A percentile compares a stretch with the other conserved stretches of the same genome.
These are phyloP conservation scores for Pascua guehoae DNA, from an alignment of 1,284 basidiomycete species.

Conservation along the genomic window DNA sequence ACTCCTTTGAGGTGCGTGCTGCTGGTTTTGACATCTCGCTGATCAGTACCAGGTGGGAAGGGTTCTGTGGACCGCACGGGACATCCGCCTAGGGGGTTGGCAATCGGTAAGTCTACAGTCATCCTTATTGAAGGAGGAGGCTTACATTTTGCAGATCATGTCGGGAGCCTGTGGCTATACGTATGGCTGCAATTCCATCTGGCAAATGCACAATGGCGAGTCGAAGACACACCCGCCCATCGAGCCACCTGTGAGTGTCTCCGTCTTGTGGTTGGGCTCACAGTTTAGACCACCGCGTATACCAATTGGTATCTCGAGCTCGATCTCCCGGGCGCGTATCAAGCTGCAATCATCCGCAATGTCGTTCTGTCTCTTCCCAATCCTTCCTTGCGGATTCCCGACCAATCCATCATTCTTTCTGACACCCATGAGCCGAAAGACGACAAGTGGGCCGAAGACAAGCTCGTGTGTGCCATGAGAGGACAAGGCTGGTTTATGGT, in stretches of 20 bases:
- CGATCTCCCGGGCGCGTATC: slow-evolving; percentile 10
- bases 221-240: slow-evolving; percentile 19
- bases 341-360: slow-evolving; percentile 3
- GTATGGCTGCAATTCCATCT: slow-evolving; percentile 24
- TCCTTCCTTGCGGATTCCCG: slow-evolving; percentile 12
- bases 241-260: too few relatives aligned
- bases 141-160: slow-evolving; percentile 13
- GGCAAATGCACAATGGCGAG: slow-evolving; percentile 21
- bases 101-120: too few relatives aligned
- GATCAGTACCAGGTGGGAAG: neutral
- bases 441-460: slow-evolving; percentile 8
- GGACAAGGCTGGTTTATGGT: slow-evolving; percentile 14
- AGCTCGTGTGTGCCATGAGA: slow-evolving; percentile 13
- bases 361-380: slow-evolving; percentile 15
- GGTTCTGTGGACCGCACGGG: slow-evolving; percentile 12
- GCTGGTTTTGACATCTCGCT: too few relatives aligned
- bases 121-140: too few relatives aligned
- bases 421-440: slow-evolving; percentile 15
- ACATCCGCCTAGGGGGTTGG: slow-evolving; percentile 21
- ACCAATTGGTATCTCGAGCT: slow-evolving; percentile 11
- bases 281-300: slow-evolving; percentile 13
- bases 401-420: slow-evolving; percentile 15
- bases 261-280: too few relatives aligned
- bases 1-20: too few relatives aligned
- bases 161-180: slow-evolving; percentile 17